Conservation (phyloP, 2,329 filamentous ascomycete species). For the Coniochaeta pulveracea region DNA sequence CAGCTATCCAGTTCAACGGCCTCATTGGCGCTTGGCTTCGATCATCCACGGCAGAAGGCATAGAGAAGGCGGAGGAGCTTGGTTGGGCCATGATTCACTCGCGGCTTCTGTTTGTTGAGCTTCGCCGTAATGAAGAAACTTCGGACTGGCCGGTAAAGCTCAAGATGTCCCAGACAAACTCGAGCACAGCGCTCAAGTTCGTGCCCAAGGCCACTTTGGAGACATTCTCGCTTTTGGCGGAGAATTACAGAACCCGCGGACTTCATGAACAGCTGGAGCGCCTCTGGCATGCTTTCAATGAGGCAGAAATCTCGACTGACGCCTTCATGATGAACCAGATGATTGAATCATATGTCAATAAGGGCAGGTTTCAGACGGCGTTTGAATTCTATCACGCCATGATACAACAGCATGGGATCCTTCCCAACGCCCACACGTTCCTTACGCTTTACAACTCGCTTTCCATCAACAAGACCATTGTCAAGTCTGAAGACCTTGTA, state of each 20-base stretch:
- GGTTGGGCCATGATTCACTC: slow-evolving; percentile 69
- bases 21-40: slow-evolving; percentile 71
- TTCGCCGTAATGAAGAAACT: slow-evolving; percentile 22
- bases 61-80: slow-evolving; percentile 53
- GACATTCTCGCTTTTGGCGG: slow-evolving; percentile 65
- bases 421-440: slow-evolving; percentile 59
- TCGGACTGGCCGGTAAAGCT: slow-evolving; percentile 14
- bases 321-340: slow-evolving; percentile 73
- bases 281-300: slow-evolving; percentile 50
- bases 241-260: slow-evolving; percentile 56
- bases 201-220: slow-evolving; percentile 57
- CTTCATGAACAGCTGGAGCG: slow-evolving; percentile 45
- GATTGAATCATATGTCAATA: slow-evolving; percentile 53
- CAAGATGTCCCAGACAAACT: slow-evolving; percentile 8
- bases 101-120: slow-evolving; percentile 51
- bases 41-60: slow-evolving; percentile 39
- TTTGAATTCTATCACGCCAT: slow-evolving; percentile 44
- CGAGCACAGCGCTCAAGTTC: slow-evolving; percentile 17
- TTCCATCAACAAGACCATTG: slow-evolving; percentile 34
- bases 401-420: slow-evolving; percentile 33
- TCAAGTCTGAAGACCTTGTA: slow-evolving; percentile 9
- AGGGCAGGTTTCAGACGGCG: slow-evolving; percentile 42
- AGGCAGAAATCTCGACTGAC: slow-evolving; percentile 55
- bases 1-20: slow-evolving; percentile 70
- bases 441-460: slow-evolving; percentile 54